Evolutionary conservation across 352 stramenopile genomes (phyloP).

Genomic region (Phytophthora constricta): DNA sequence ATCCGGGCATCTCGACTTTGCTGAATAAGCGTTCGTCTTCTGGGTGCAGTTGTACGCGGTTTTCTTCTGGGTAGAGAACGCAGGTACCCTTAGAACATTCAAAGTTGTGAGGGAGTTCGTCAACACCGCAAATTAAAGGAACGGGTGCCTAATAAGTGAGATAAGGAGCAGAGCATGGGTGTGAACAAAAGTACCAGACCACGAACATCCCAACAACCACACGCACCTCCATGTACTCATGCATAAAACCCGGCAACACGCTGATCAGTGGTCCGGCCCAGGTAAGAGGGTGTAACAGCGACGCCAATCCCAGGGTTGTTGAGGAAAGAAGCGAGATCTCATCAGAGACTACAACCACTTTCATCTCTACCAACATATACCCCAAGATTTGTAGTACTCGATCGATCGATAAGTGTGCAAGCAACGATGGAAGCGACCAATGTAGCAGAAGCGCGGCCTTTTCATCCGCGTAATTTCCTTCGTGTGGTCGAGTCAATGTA

Average conservation of each 20-base stretch:
- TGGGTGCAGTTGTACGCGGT: conserved; percentile 40
- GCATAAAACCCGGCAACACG: conserved; percentile 50
- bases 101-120: conserved; percentile 45
- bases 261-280: conserved; percentile 65
- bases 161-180: not conserved
- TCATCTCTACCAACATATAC: conserved; percentile 57
- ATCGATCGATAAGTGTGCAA: conserved; percentile 46
- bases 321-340: conserved; percentile 51
- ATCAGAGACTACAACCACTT: conserved; percentile 59
- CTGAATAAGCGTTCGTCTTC: conserved; percentile 36
- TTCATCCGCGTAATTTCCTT: conserved; percentile 46
- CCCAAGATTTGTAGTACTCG: conserved; percentile 49
- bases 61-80: conserved; percentile 40
- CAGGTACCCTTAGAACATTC: conserved; percentile 46
- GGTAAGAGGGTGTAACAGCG: conserved; percentile 50
- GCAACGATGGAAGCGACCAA: conserved; percentile 50
- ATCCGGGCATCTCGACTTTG: conserved; percentile 35
- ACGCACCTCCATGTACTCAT: conserved; percentile 63
- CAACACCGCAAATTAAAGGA: conserved; percentile 58
- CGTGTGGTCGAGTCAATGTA: conserved; percentile 34
- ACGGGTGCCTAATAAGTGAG: conserved; percentile 44
- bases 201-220: not conserved
- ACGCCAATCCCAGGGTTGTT: conserved; percentile 47
- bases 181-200: not conserved
- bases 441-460: conserved; percentile 50